Evolutionary conservation across 225 moss, liverwort and hornwort species (phyloP).

Genomic region (Ulota crispa): DNA sequence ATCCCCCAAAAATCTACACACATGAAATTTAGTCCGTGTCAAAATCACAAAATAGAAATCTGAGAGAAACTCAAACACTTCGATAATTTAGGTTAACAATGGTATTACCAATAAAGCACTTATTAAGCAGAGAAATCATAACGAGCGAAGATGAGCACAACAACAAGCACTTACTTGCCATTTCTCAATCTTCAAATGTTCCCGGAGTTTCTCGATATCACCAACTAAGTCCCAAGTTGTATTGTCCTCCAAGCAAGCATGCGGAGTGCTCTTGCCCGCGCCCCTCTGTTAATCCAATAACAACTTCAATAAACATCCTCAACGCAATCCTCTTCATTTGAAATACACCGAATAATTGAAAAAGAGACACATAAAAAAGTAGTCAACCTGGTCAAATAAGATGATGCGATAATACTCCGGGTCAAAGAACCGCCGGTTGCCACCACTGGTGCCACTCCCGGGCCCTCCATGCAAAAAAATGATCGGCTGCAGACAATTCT

Average conservation of each 20-base stretch:
- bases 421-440: constrained; percentile 72
- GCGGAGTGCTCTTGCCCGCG: constrained; percentile 83
- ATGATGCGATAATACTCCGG: constrained; percentile 78
- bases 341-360: background rate
- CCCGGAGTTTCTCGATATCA: constrained; percentile 66
- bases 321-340: background rate
- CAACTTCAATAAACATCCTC: background rate
- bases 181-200: constrained; percentile 63
- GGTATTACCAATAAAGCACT: background rate
- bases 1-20: constrained; percentile 91
- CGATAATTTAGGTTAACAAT: background rate
- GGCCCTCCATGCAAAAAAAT: constrained; percentile 86
- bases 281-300: constrained; percentile 46
- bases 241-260: constrained; percentile 73
- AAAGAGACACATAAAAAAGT: background rate
- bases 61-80: background rate
- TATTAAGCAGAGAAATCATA: background rate
- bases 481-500: constrained; percentile 54
- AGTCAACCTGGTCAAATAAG: constrained; percentile 75
- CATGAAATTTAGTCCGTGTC: background rate
- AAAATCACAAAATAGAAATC: background rate
- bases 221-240: constrained; percentile 82
- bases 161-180: constrained; percentile 56
- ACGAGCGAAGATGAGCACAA: background rate
- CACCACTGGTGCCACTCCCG: constrained; percentile 75